Percentiles rank a stretch among this genome's conserved stretches.
phyloP scores from a whole-genome alignment of 306 rosid genomes.

The Cucurbita moschata region DNA sequence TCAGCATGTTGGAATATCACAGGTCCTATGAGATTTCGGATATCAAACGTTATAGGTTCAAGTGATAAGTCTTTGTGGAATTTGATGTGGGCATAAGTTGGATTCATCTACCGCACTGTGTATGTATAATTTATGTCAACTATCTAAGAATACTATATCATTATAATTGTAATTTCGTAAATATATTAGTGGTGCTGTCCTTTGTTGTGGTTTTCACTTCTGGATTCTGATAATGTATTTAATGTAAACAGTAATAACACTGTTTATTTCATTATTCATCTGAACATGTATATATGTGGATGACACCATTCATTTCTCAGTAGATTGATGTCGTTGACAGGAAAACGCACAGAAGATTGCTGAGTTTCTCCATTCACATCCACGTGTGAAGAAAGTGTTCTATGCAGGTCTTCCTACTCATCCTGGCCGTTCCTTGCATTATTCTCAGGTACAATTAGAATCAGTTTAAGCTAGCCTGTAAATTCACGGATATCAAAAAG shows the following conservation, averaged over 20 bases:
- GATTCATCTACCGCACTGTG: not conserved
- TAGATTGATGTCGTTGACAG: slow-evolving; percentile 22
- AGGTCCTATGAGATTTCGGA: not conserved
- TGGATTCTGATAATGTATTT: not conserved
- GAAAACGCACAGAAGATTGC: slow-evolving; percentile 89
- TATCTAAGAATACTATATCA: not conserved
- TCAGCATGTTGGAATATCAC: not conserved
- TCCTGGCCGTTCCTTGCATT: slow-evolving; percentile 69
- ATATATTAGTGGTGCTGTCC: too few species aligned
- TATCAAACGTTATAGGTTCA: not conserved
- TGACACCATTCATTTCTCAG: not conserved
- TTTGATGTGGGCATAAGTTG: not conserved
- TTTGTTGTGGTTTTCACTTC: too few species aligned
- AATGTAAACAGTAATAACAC: not conserved
- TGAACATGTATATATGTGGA: not conserved
- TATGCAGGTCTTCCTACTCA: slow-evolving; percentile 64
- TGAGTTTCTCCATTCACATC: slow-evolving; percentile 71
- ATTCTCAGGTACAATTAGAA: slow-evolving; percentile 54
- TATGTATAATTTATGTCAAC: not conserved
- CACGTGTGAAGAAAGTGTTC: slow-evolving; percentile 60
- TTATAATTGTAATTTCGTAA: too few species aligned
- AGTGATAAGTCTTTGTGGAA: not conserved
- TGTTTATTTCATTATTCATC: not conserved
- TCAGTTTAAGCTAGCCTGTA: not conserved
- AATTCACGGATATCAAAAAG: not conserved